These are phyloP conservation scores for Cucumis hystrix DNA, from an alignment of 306 rosid genomes.

Conservation along the genomic window DNA sequence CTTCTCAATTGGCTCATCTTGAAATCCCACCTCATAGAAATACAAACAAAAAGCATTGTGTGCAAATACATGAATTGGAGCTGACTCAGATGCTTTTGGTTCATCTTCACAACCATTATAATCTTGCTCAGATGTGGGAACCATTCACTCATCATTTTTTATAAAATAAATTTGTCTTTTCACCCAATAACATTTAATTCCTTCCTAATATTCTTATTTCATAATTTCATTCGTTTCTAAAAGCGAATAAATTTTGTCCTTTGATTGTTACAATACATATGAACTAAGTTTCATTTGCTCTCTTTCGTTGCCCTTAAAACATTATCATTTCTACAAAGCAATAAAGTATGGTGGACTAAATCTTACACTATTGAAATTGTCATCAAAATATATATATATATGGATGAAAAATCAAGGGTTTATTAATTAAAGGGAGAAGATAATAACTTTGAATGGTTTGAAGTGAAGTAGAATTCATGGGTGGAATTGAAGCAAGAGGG, in stretches of 20 bases:
- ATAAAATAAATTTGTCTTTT: background rate
- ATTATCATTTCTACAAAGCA: background rate
- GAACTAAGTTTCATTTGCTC: too few relatives aligned
- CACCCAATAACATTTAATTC: background rate
- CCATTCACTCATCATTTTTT: background rate
- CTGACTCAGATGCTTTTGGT: background rate
- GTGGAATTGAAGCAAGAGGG: background rate
- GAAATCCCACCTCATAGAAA: slow-evolving; percentile 1
- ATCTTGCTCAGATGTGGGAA: background rate
- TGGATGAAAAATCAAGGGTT: background rate
- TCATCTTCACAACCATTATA: background rate
- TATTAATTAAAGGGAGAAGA: background rate
- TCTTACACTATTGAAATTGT: background rate
- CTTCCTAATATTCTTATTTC: too few relatives aligned
- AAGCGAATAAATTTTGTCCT: too few relatives aligned
- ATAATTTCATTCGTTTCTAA: too few relatives aligned
- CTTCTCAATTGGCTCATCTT: slow-evolving; percentile 36
- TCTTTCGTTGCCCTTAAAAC: background rate
- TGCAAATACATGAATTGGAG: background rate
- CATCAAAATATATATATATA: too few relatives aligned
- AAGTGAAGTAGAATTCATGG: background rate
- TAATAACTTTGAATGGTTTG: background rate
- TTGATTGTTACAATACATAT: too few relatives aligned
- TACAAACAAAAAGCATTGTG: background rate
- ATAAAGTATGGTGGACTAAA: background rate